Evolutionary conservation across 305 asterid genomes (phyloP), one percentile per base, ranked within the genome.

Genomic region (Plantago lanceolata): DNA sequence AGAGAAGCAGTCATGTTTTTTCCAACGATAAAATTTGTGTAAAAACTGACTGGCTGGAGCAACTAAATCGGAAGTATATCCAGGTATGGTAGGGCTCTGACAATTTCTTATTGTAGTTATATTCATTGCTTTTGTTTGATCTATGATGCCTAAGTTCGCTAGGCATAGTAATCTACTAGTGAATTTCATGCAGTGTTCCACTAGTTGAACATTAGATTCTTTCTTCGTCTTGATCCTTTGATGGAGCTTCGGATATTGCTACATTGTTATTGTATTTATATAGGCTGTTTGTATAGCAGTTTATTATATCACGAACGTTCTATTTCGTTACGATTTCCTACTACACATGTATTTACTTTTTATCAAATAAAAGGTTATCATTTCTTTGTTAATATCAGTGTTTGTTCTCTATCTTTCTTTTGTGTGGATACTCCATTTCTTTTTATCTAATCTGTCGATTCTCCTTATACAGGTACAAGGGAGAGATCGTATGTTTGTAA

Each of bases 11-110:
- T 68, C 96, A 87, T 75, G 84, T 86, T 47, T 90, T 93, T 75
- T 67, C 78, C 54, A 81, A 76, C 75, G 97, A 93, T 65, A 88
- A 77, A 68, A 79, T 90, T 61, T 81, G 84, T 60, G 95, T 93
- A 13, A 93, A 90, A 86, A 90, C 84, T 52, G 99, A 93, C 80
- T 90, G 97, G 97, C 74, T 93, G 81, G 99, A 90, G 81, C 99
- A 93, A 75, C 90, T 93, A 40, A 93, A 88, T 74, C 95, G 97
- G 66, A 81, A 75, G 55, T 93, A 87, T 64, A 79, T 90, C 62
- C 99, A 93, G 99, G 99, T 93, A 85, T 55, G 71, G 18, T 62
- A 21, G 65, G 65, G 19, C 47, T 59, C 64, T 19, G 48, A 52
- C 20, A 24, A 57, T 48, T 63, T 12, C n/a, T 54, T 68, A 19